Base-by-base conservation (phyloP, 805 yeast species). In the Yarrowia hollandica region DNA sequence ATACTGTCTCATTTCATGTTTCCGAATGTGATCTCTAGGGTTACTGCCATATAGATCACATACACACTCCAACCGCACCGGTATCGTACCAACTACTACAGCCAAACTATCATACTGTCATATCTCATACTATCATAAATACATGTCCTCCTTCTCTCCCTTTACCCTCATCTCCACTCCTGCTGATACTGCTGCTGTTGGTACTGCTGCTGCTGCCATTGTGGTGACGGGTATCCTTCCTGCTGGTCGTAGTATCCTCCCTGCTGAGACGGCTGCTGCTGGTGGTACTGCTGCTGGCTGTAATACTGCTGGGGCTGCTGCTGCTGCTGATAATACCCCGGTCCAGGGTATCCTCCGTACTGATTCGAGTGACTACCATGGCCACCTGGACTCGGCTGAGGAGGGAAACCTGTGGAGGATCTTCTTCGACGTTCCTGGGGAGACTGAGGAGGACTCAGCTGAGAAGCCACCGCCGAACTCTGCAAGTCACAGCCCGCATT, bases 381-480 rank as follows among this genome's bases (percentile, higher is more conserved):
- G 33, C n/a, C n/a, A n/a, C n/a, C n/a, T n/a, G 1, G 15, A 7
- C 23, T 41, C 31, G n/a, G 31, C 28, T 38, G 42, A 3, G 31
- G 48, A 12, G 48, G 48, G 22, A 15, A 41, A 0, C 48, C 48
- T 5, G 48, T 8, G n/a, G 22, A 15, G 7, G 48, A 41, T 5
- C 48, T 9, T 41, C 48, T 10, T 11, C 48, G 22, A 7, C 33
- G 1, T 5, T 41, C 48, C 12, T 41, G 48, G 7, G 48, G 48
- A 4, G 48, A 41, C 23, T 41, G 48, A 12, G 48, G 48, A 6
- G 48, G 48, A 12, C 23, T 16, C 22, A 48, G 39, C 22, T 48
- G 55, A 22, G 55, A 31, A 1, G 33, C 21, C 1, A 31, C n/a
- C 2, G 19, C 35, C 4, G 19, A 31, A 1, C 16, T 15, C 16